A percentile compares a stretch with the other conserved stretches of the same genome.
Conservation (phyloP, 1,284 basidiomycete genomes). For the Sporisorium reilianum region DNA sequence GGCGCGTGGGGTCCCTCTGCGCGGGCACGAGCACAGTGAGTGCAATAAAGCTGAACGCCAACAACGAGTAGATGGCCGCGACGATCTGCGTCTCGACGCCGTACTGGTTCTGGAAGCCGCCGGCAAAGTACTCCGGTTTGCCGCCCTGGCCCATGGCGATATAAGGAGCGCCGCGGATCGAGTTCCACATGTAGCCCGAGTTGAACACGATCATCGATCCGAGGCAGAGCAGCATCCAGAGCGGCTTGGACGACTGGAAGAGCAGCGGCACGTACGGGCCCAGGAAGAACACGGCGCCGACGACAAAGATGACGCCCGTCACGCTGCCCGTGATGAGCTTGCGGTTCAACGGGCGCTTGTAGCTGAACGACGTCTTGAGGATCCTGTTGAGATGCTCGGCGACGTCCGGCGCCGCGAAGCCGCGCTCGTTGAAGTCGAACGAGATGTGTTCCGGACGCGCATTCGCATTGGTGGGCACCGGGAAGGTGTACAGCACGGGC, state of each 20-base stretch:
- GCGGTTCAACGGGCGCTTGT: slow-evolving; percentile 53
- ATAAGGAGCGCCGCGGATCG: slow-evolving; percentile 86
- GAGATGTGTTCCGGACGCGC: slow-evolving; percentile 28
- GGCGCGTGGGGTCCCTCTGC: slow-evolving; percentile 79
- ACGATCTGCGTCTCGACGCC: slow-evolving; percentile 93
- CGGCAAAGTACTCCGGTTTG: slow-evolving; percentile 82
- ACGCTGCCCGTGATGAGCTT: slow-evolving; percentile 35
- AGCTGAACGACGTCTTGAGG: slow-evolving; percentile 39
- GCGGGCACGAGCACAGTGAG: slow-evolving; percentile 84
- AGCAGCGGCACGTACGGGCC: slow-evolving; percentile 31
- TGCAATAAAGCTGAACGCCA: slow-evolving; percentile 85
- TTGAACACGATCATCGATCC: slow-evolving; percentile 65
- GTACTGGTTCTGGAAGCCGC: slow-evolving; percentile 88
- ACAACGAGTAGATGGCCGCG: slow-evolving; percentile 83
- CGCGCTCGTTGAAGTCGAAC: slow-evolving; percentile 59
- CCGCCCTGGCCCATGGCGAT: slow-evolving; percentile 72
- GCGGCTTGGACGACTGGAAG: slow-evolving; percentile 28
- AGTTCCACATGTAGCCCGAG: slow-evolving; percentile 87
- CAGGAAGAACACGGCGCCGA: slow-evolving; percentile 34
- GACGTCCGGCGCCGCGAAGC: slow-evolving; percentile 48
- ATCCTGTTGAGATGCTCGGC: slow-evolving; percentile 40
- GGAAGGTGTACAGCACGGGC: slow-evolving; percentile 58
- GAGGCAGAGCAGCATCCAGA: slow-evolving; percentile 55
- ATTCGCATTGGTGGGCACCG: slow-evolving; percentile 25
- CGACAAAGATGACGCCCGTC: slow-evolving; percentile 22